Base-by-base conservation (phyloP, 306 rosid genomes). In the Sechiopsis laciniata region DNA sequence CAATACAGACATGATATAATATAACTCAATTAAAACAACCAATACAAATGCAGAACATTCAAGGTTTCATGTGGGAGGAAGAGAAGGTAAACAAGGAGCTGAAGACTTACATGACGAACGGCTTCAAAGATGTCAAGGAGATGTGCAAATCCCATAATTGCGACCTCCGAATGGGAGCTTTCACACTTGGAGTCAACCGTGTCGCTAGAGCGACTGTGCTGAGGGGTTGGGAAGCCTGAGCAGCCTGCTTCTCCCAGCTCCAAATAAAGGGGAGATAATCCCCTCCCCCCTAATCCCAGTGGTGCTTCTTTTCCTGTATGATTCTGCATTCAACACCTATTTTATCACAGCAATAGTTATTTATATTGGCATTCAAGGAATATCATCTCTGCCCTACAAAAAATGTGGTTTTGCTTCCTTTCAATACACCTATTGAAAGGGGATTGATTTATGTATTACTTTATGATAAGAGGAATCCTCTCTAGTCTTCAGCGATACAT, bases 61-160 rank as follows among this genome's bases (percentile, higher is more conserved):
- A 94, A 90, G 98, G 97, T 5, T 94, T 94, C 78, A 79, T 86
- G 96, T 94, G 98, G 98, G 89, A 89, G 37, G 98, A 94, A 78
- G 92, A 90, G 67, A 87, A 84, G 62, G 96, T 94, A 76, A 94
- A 94, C 82, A 75, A 74, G 64, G 96, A 89, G 78, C 84, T 94
- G 66, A 78, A 67, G 76, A 85, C 46, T 3, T 89, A 89, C 85
- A 94, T 94, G 98, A 89, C 82, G 2, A 84, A 10, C 13, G 98
- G 90, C n/a, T 94, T 94, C 82, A 89, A 86, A 78, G 84, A 88
- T 81, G 88, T 94, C 64, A 94, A 89, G 84, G 87, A 87, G 8
- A 94, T 90, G 96, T 94, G 98, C 84, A 81, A 80, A 74, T 82
- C 92, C 2, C 90, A 90, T 64, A 80, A 79, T 1, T 94, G 98